Base-by-base conservation (phyloP, 2,329 filamentous ascomycete species). In the Fusarium begoniae region DNA sequence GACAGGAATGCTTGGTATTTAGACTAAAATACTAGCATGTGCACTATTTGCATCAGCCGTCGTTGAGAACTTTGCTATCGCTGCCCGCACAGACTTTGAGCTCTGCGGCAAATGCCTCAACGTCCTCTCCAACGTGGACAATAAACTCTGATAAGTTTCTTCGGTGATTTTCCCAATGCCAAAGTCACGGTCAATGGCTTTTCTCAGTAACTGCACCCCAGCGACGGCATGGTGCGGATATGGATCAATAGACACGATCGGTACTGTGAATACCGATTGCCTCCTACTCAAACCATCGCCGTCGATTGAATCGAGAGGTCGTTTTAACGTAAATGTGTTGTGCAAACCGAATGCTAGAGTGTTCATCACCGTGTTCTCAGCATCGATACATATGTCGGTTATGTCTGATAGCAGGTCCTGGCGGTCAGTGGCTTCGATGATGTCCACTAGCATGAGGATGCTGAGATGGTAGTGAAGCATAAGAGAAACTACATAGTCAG, bases 401-500 rank as follows among this genome's bases (percentile, higher is more conserved):
- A 81, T 61, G 6, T 77, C 79, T 13, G 44, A 59, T 1, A 81
- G 54, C 2, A 81, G 60, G 32, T 81, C 79, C 18, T 66, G 70
- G 4, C 79, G 76, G 37, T 80, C 75, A 0, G 79, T 76, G 5
- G 75, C 79, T 40, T 81, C 79, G 24, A 81, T 78, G 6, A 77
- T 75, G 32, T 81, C 80, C 2, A 78, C 64, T 3, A 81, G 59
- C 75, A 81, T 79, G 3, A 81, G 45, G 13, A 81, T 81, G 67
- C 80, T 80, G 10, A 81, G 73, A 30, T 81, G 77, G 35, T 81
- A 81, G 45, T 81, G 80, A 17, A 81, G 72, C 80, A 81, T 81
- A 1, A 81, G 75, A 22, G 79, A 80, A 60, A 80, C 79, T 80
- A 26, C 1, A 20, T 6, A 4, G 43, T 73, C 1, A 73, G 20